These are phyloP conservation scores for Pythium dissimile DNA, from an alignment of 352 stramenopile genomes.

Conservation along the genomic window DNA sequence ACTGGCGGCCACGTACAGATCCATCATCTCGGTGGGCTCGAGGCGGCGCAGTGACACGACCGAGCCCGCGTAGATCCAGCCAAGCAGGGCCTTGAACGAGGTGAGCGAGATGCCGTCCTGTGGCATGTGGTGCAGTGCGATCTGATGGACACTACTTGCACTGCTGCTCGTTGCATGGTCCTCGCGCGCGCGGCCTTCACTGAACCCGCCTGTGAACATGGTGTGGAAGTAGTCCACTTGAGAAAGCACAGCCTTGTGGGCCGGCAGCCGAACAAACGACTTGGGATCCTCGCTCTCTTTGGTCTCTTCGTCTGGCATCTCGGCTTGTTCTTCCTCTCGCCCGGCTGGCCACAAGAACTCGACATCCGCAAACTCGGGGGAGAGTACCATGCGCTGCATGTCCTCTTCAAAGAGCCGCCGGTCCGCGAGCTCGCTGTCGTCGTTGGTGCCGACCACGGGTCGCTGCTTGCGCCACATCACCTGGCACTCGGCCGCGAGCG, in stretches of 20 bases:
- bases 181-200: conserved; percentile 38
- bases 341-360: conserved; percentile 71
- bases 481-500: conserved; percentile 42
- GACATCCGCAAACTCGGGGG: conserved; percentile 48
- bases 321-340: neutral
- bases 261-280: conserved; percentile 44
- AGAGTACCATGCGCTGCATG: conserved; percentile 50
- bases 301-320: conserved; percentile 16
- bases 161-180: neutral
- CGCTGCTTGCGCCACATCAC: conserved; percentile 52
- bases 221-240: conserved; percentile 81
- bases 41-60: conserved; percentile 37
- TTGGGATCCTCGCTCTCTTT: conserved; percentile 20
- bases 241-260: conserved; percentile 67
- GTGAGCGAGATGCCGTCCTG: conserved; percentile 62
- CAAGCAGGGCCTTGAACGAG: conserved; percentile 57
- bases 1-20: conserved; percentile 64
- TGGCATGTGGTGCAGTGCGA: conserved; percentile 69
- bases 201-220: conserved; percentile 82
- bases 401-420: conserved; percentile 47
- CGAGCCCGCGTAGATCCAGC: conserved; percentile 74
- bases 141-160: conserved; percentile 33
- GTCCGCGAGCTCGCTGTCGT: conserved; percentile 23
- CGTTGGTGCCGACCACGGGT: neutral
- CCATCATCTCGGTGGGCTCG: conserved; percentile 64